Evolutionary conservation across 1,139 yeast genomes (phyloP).

Genomic region (Candida sanyaensis): DNA sequence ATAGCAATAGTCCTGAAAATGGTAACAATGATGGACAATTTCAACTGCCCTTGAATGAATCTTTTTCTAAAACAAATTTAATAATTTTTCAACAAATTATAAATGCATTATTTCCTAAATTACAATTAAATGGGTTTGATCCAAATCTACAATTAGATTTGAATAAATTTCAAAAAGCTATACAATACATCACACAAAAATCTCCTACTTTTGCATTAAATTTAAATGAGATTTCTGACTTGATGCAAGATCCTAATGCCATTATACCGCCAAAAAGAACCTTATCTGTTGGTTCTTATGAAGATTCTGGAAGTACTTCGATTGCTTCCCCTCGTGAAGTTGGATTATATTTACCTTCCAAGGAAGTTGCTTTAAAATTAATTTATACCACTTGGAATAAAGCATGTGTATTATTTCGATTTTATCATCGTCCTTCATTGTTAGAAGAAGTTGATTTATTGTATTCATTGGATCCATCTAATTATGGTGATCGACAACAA

Average conservation of each 20-base stretch:
- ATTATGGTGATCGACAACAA: constrained; percentile 73
- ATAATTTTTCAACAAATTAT: constrained; percentile 31
- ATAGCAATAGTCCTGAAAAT: constrained; percentile 11
- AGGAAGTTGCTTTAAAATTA: constrained; percentile 68
- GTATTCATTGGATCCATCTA: constrained; percentile 64
- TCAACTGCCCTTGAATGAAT: constrained; percentile 7
- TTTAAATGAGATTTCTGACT: constrained; percentile 26
- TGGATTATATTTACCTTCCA: constrained; percentile 73
- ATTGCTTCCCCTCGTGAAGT: constrained; percentile 41
- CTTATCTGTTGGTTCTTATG: constrained; percentile 24
- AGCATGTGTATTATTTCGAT: constrained; percentile 81
- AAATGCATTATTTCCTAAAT: constrained; percentile 50
- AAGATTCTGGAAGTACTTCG: constrained; percentile 12
- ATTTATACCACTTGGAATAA: constrained; percentile 81
- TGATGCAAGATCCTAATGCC: constrained; percentile 22
- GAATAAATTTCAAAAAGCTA: constrained; percentile 31
- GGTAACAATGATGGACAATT: constrained; percentile 3
- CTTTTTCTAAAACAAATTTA: constrained; percentile 18
- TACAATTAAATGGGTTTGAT: constrained; percentile 40
- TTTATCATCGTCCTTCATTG: constrained; percentile 83
- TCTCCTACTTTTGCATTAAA: constrained; percentile 15
- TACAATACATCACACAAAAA: constrained; percentile 24
- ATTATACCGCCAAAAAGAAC: constrained; percentile 16
- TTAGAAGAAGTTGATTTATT: constrained; percentile 51
- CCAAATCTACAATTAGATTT: constrained; percentile 34